Evolutionary conservation across 2,329 filamentous ascomycete species (phyloP).

Genomic region (Emergomyces orientalis): DNA sequence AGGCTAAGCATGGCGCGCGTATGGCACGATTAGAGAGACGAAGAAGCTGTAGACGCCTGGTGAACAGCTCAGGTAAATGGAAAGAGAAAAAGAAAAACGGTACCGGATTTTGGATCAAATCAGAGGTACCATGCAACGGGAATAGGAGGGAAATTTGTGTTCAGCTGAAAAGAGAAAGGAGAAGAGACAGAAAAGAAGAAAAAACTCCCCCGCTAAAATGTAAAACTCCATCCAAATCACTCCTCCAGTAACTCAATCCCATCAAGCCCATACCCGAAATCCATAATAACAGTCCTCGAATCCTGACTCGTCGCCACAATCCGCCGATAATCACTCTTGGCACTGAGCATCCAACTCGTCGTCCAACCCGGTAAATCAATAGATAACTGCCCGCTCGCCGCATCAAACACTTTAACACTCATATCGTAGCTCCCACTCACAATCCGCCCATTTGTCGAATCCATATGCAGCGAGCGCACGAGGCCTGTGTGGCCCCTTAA

Average conservation of each 20-base stretch:
- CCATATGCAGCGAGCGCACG: constrained; percentile 83
- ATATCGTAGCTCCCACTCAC: constrained; percentile 91
- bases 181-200: background rate
- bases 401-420: constrained; percentile 89
- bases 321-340: constrained; percentile 88
- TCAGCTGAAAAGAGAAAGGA: background rate
- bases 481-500: constrained; percentile 76
- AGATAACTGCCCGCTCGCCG: constrained; percentile 66
- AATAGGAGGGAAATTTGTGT: background rate
- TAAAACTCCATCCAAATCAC: constrained; percentile 21
- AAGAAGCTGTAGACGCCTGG: background rate
- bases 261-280: constrained; percentile 58
- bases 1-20: background rate
- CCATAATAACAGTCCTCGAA: constrained; percentile 82
- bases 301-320: constrained; percentile 95
- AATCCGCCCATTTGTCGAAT: constrained; percentile 74
- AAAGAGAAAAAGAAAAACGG: background rate
- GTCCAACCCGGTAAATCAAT: constrained; percentile 92
- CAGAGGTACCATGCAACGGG: background rate
- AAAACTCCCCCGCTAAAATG: background rate
- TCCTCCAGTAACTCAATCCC: constrained; percentile 45
- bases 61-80: background rate
- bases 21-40: background rate
- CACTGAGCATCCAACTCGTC: constrained; percentile 89
- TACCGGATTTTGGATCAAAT: background rate